Evolutionary conservation across 805 yeast genomes (phyloP).

Genomic region (Maudiozyma barnettii): DNA sequence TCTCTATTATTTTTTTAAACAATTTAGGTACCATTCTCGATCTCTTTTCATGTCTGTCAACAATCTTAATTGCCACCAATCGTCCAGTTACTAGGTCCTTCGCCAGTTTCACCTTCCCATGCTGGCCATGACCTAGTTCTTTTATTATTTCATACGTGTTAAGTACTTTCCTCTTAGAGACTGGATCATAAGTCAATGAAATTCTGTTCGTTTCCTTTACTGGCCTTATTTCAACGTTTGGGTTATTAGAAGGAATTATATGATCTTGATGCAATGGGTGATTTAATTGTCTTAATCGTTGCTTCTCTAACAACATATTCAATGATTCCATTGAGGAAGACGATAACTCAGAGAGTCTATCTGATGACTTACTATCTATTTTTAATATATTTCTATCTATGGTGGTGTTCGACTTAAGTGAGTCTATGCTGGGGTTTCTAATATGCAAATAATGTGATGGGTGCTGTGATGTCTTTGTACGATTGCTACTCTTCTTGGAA

Average conservation of each 20-base stretch:
- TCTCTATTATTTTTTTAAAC: conserved; percentile 37
- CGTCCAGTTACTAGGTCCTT: conserved; percentile 53
- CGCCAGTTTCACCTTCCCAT: conserved; percentile 93
- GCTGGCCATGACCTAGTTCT: conserved; percentile 94
- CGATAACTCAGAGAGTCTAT: conserved; percentile 6
- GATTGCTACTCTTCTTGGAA: not conserved
- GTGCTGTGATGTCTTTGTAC: not conserved
- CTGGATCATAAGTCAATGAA: conserved; percentile 80
- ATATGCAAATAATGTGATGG: not conserved
- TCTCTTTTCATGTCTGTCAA: conserved; percentile 52
- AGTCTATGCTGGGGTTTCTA: conserved; percentile 1
- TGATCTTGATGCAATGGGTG: conserved; percentile 35
- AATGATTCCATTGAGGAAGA: conserved; percentile 27
- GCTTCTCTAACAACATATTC: conserved; percentile 33
- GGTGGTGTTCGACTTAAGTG: not conserved
- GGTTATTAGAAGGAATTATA: conserved; percentile 2
- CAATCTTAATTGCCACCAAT: conserved; percentile 85
- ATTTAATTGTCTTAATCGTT: conserved; percentile 32
- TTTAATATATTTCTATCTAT: not conserved
- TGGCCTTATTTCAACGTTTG: conserved; percentile 6
- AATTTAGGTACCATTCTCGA: conserved; percentile 8
- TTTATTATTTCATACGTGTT: conserved; percentile 83
- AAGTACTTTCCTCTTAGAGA: conserved; percentile 67
- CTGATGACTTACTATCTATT: conserved; percentile 4
- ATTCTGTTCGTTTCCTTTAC: conserved; percentile 84